These are phyloP conservation scores for Platismatia glauca DNA, from an alignment of 495 filamentous ascomycete species.

Conservation along the genomic window DNA sequence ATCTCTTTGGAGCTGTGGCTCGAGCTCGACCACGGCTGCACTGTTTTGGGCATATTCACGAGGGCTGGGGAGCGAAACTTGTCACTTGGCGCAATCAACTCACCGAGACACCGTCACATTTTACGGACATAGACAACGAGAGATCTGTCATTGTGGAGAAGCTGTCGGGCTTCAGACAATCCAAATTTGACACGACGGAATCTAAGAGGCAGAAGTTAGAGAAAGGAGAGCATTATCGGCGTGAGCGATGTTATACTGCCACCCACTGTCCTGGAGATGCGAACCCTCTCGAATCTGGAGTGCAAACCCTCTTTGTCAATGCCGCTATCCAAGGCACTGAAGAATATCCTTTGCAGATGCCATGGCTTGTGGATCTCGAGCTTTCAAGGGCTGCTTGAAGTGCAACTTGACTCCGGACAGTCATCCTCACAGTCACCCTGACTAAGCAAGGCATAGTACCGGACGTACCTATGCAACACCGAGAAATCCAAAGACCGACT, in stretches of 20 bases:
- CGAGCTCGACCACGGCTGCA: conserved; percentile 48
- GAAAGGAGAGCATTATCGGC: conserved; percentile 10
- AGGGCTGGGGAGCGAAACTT: conserved; percentile 54
- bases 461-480: too few species aligned
- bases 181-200: conserved; percentile 14
- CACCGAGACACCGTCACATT: conserved; percentile 32
- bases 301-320: conserved; percentile 58
- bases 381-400: conserved; percentile 26
- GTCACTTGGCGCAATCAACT: conserved; percentile 43
- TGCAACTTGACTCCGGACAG: too few species aligned
- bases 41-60: conserved; percentile 69
- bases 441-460: too few species aligned
- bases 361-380: conserved; percentile 50
- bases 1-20: conserved; percentile 48
- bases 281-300: conserved; percentile 29
- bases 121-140: conserved; percentile 39
- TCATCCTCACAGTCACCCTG: too few species aligned
- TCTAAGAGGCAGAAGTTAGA: conserved; percentile 5
- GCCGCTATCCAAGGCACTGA: conserved; percentile 42
- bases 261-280: conserved; percentile 33
- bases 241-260: conserved; percentile 20
- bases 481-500: too few species aligned
- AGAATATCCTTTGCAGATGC: conserved; percentile 33
- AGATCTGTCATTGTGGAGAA: conserved; percentile 34
- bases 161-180: conserved; percentile 27